These are phyloP conservation scores for Rhizopogon salebrosus DNA, from an alignment of 768 basidiomycete genomes.

Conservation along the genomic window DNA sequence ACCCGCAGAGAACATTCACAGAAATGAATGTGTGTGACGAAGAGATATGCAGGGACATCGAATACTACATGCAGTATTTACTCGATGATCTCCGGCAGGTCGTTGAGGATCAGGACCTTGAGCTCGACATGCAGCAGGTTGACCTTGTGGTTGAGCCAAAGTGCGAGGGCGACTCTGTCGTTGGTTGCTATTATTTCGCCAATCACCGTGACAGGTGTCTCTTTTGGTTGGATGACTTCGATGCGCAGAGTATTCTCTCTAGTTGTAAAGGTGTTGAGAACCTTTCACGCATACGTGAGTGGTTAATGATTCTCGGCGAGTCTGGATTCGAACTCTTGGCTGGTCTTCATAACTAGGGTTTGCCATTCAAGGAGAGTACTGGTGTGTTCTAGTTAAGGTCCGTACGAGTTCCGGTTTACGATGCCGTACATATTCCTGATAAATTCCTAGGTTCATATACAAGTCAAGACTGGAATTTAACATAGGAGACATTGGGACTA, in stretches of 20 bases:
- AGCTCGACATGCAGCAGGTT: slow-evolving; percentile 25
- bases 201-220: no score
- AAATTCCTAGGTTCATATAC: neutral
- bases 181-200: slow-evolving; percentile 47
- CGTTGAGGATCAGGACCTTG: slow-evolving; percentile 10
- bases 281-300: slow-evolving; percentile 19
- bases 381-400: slow-evolving; percentile 16
- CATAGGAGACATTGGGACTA: slow-evolving; percentile 32
- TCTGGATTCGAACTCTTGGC: neutral
- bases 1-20: slow-evolving; percentile 45
- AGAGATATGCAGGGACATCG: slow-evolving; percentile 27
- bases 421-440: neutral
- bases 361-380: slow-evolving; percentile 32
- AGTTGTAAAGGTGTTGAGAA: slow-evolving; percentile 17
- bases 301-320: neutral
- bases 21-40: slow-evolving; percentile 47
- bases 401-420: neutral
- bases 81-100: slow-evolving; percentile 14
- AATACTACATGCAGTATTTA: no score
- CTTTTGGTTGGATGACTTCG: no score
- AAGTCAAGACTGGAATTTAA: neutral
- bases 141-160: slow-evolving; percentile 45
- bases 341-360: slow-evolving; percentile 17
- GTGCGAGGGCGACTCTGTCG: slow-evolving; percentile 11
- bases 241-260: slow-evolving; percentile 27